Conservation (phyloP, 2,329 filamentous ascomycete genomes). For the Metarhizium humberi region DNA sequence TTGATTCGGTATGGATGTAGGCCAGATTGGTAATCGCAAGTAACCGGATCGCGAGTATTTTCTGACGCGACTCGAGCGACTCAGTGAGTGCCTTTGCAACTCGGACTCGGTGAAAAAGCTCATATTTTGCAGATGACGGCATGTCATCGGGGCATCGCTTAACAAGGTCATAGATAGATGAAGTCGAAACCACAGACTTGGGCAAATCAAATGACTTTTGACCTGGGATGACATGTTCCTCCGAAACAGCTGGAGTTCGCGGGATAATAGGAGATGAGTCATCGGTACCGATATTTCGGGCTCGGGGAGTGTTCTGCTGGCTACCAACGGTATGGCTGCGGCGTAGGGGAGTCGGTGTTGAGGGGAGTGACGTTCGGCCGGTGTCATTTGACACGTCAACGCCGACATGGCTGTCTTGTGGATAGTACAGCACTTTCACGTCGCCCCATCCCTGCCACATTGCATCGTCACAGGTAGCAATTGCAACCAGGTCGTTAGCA, state of each 20-base stretch:
- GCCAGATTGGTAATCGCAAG: constrained; percentile 85
- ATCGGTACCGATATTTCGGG: constrained; percentile 22
- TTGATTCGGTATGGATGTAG: constrained; percentile 73
- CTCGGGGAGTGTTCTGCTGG: constrained; percentile 34
- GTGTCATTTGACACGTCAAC: constrained; percentile 13
- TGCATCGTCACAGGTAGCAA: constrained; percentile 52
- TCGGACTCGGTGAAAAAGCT: constrained; percentile 74
- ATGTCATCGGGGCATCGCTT: constrained; percentile 51
- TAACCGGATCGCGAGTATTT: constrained; percentile 70
- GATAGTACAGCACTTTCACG: constrained; percentile 74
- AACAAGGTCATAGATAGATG: constrained; percentile 47
- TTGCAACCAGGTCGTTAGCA: constrained; percentile 73
- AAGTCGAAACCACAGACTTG: constrained; percentile 40
- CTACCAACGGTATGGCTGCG: constrained; percentile 50
- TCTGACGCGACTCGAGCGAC: constrained; percentile 57
- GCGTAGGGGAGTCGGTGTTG: constrained; percentile 67
- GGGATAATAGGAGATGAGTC: constrained; percentile 41
- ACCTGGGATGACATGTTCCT: constrained; percentile 27
- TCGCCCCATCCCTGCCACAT: constrained; percentile 73
- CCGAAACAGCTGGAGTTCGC: constrained; percentile 29
- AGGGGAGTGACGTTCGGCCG: constrained; percentile 40
- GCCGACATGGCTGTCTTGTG: constrained; percentile 23
- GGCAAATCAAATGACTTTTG: constrained; percentile 58
- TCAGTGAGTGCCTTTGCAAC: constrained; percentile 70
- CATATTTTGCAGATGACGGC: constrained; percentile 67